A percentile compares a stretch with the other conserved stretches of the same genome.
Evolutionary conservation across 441 rosid genomes (phyloP).

Genomic region (Gossypium schwendimanii): DNA sequence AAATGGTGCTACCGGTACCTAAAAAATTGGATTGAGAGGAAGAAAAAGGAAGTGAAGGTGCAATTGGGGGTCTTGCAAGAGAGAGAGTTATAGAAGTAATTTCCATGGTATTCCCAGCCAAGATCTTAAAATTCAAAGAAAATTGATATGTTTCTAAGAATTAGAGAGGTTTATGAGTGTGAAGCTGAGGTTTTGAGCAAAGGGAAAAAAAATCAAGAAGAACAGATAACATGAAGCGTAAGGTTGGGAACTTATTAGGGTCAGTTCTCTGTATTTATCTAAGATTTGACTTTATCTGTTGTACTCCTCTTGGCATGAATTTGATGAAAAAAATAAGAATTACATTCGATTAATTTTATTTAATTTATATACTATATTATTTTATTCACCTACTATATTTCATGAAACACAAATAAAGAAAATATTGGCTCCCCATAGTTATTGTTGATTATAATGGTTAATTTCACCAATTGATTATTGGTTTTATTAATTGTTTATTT

Average conservation of each 20-base stretch:
- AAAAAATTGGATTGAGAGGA: constrained; percentile 34
- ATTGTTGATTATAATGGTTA: too few relatives aligned
- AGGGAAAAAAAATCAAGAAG: not conserved
- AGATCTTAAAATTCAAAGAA: not conserved
- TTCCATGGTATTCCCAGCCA: constrained; percentile 40
- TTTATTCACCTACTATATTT: too few relatives aligned
- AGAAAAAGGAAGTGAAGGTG: constrained; percentile 28
- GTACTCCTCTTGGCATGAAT: too few relatives aligned
- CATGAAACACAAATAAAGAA: too few relatives aligned
- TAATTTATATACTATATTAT: too few relatives aligned
- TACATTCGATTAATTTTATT: too few relatives aligned
- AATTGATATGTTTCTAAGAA: constrained; percentile 4
- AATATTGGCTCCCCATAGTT: too few relatives aligned
- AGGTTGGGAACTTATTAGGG: constrained; percentile 2
- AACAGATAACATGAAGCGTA: constrained; percentile 5
- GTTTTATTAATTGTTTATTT: too few relatives aligned
- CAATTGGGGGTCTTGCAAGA: constrained; percentile 22
- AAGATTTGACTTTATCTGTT: not conserved
- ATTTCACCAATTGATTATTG: too few relatives aligned
- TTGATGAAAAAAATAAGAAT: too few relatives aligned
- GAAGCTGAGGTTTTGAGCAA: not conserved
- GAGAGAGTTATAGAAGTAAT: constrained; percentile 48
- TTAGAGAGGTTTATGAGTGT: not conserved
- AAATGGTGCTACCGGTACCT: constrained; percentile 16
- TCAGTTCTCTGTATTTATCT: not conserved